Percentiles rank a stretch among this genome's conserved stretches.
These are phyloP conservation scores for Piloderma croceum DNA, from an alignment of 768 basidiomycete species.

Conservation along the genomic window DNA sequence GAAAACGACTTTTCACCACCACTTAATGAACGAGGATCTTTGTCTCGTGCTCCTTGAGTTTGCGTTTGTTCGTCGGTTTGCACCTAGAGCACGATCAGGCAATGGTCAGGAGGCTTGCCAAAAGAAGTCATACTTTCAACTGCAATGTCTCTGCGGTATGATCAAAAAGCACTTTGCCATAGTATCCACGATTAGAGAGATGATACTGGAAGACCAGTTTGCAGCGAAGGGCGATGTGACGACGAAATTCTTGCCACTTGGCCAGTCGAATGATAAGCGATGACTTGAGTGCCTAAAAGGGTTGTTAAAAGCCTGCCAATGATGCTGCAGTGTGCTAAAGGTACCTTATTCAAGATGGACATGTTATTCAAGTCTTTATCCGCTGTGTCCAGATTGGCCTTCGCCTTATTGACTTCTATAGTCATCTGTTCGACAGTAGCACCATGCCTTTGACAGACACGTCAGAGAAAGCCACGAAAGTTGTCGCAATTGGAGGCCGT, in stretches of 20 bases:
- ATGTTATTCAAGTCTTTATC: constrained; percentile 61
- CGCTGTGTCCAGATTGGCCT: constrained; percentile 52
- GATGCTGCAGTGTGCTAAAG: constrained; percentile 6
- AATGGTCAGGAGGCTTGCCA: background rate
- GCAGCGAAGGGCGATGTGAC: constrained; percentile 84
- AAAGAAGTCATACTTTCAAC: constrained; percentile 45
- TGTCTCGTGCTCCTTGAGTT: constrained; percentile 60
- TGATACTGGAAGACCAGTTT: constrained; percentile 77
- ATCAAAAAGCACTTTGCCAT: constrained; percentile 84
- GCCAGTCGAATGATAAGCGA: constrained; percentile 61
- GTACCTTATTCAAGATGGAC: constrained; percentile 59
- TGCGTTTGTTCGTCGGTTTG: constrained; percentile 76
- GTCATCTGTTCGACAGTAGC: constrained; percentile 75
- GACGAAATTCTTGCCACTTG: constrained; percentile 85
- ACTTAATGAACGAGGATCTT: constrained; percentile 80
- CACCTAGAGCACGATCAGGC: constrained; percentile 37
- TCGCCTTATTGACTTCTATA: constrained; percentile 60
- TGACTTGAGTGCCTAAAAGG: constrained; percentile 52
- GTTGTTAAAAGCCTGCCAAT: constrained; percentile 8
- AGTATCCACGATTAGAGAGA: constrained; percentile 82
- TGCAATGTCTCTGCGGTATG: constrained; percentile 59
- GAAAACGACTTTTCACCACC: constrained; percentile 98
- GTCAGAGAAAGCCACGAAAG: background rate
- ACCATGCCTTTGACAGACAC: constrained; percentile 49
- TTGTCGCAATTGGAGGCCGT: constrained; percentile 12